phyloP scores from a whole-genome alignment of 306 rosid genomes.

The Alnus rubra region DNA sequence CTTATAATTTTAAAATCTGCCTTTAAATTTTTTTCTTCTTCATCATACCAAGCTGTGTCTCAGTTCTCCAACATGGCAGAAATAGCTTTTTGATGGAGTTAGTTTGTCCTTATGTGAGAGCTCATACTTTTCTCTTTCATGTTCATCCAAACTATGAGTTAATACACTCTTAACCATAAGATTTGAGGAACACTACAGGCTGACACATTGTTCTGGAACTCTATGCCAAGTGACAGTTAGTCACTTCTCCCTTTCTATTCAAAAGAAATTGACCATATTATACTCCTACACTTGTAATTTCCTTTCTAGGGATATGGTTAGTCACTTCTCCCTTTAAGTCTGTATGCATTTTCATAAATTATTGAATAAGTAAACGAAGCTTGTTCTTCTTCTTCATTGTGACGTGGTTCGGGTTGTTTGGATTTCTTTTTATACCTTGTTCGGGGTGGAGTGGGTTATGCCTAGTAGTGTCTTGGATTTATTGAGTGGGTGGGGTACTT shows the following conservation, averaged over 20 bases:
- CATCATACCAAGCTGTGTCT: neutral
- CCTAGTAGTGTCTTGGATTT: too few species aligned
- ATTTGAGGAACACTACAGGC: neutral
- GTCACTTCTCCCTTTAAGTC: neutral
- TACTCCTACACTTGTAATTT: neutral
- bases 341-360: neutral
- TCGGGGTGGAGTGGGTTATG: too few species aligned
- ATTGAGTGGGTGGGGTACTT: too few species aligned
- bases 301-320: too few species aligned
- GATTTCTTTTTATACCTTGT: too few species aligned
- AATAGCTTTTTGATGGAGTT: neutral
- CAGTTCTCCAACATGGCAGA: neutral
- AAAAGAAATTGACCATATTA: neutral
- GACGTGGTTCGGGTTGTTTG: too few species aligned
- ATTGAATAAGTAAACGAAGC: neutral
- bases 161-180: neutral
- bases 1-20: too few species aligned
- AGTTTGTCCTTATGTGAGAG: neutral
- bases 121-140: neutral
- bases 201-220: neutral
- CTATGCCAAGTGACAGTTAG: constrained; percentile 6
- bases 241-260: constrained; percentile 7
- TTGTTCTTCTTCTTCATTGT: too few species aligned
- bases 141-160: neutral
- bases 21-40: too few species aligned